Conservation (phyloP, 345 rosid genomes). For the Pistacia integerrima region DNA sequence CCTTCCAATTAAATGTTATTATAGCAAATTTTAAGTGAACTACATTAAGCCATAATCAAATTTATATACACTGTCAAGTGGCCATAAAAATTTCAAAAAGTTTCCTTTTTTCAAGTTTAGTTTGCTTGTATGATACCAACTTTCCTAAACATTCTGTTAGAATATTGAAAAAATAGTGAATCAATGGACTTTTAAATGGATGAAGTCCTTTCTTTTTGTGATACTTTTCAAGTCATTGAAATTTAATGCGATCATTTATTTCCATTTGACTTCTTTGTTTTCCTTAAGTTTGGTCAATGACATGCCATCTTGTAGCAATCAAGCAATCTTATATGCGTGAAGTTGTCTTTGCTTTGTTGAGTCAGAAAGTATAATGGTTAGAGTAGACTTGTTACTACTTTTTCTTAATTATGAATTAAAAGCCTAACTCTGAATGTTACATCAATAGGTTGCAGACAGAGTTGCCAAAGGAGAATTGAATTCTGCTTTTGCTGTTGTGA, state of each 20-base stretch:
- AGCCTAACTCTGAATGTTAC: background rate
- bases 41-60: background rate
- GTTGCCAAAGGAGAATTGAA: conserved; percentile 84
- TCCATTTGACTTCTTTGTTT: background rate
- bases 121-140: background rate
- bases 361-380: background rate
- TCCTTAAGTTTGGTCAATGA: background rate
- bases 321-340: background rate
- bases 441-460: conserved; percentile 59
- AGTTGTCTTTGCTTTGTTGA: background rate
- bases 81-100: background rate
- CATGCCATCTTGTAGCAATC: background rate
- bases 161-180: background rate
- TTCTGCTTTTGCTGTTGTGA: conserved; percentile 84
- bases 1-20: background rate
- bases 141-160: background rate
- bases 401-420: background rate
- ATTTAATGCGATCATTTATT: background rate
- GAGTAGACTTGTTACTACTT: background rate
- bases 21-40: background rate
- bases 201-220: background rate
- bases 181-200: background rate
- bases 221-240: background rate
- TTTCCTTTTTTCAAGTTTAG: background rate
- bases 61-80: background rate